phyloP scores from a whole-genome alignment of 1,284 basidiomycete species.

The Exsudoporus floridanus region DNA sequence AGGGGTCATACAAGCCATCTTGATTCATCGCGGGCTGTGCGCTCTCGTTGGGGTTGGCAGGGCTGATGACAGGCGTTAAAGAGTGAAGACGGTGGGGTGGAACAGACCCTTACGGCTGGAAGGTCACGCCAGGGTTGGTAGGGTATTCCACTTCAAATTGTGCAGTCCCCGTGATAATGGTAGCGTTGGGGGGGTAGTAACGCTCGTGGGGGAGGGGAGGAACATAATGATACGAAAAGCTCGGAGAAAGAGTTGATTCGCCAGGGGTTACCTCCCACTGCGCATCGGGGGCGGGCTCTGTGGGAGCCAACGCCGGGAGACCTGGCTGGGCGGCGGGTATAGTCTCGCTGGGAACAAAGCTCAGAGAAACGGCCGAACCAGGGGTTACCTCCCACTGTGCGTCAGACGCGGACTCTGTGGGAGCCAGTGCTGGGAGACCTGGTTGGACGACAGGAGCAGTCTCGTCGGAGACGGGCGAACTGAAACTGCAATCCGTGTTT shows the following conservation, averaged over 20 bases:
- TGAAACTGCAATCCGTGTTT: conserved; percentile 10
- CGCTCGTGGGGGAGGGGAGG: neutral
- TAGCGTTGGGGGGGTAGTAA: neutral
- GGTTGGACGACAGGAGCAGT: conserved; percentile 5
- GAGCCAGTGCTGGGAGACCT: conserved; percentile 1
- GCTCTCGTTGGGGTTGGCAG: conserved; percentile 7
- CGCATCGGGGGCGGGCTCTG: conserved; percentile 3
- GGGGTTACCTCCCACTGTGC: conserved; percentile 16
- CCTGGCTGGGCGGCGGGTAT: conserved; percentile 7
- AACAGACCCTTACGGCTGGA: conserved; percentile 12
- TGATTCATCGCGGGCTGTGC: conserved; percentile 10
- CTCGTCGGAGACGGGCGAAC: conserved; percentile 18
- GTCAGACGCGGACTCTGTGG: conserved; percentile 1
- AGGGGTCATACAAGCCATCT: conserved; percentile 5
- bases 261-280: conserved; percentile 18
- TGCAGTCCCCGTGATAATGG: neutral
- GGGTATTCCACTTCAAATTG: conserved; percentile 9
- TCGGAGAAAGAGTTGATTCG: conserved; percentile 6
- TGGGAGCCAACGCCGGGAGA: neutral
- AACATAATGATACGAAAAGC: neutral
- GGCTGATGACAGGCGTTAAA: conserved; percentile 13
- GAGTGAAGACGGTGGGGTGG: neutral
- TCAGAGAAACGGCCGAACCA: conserved; percentile 12
- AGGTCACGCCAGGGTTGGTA: neutral
- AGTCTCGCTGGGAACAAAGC: too few relatives aligned